Base-by-base conservation (phyloP, 2,329 filamentous ascomycete genomes). In the Pyrenochaeta sp. region DNA sequence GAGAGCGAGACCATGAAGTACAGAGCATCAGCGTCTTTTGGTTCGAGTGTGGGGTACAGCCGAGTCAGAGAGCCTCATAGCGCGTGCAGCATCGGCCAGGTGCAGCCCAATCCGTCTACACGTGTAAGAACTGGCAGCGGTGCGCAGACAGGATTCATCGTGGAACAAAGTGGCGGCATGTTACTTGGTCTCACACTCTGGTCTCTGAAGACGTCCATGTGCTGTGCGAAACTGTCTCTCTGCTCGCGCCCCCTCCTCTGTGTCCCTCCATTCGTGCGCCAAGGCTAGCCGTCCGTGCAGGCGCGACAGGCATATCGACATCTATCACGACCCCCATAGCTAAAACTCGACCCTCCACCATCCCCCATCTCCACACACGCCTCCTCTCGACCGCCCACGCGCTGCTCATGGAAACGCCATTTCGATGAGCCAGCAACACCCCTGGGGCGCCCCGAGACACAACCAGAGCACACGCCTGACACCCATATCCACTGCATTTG, bases 391-490 rank as follows among this genome's bases (percentile, higher is more conserved):
- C 66, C 67, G 64, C 67, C 61, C 58, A 58, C 64, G 71, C 72
- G 73, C 66, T 70, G 67, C 74, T 71, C 66, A 77, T 77, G 75
- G 75, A 70, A 75, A 67, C 68, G 63, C 68, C 70, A 66, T 69
- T 75, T 74, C 74, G 77, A 78, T 77, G 75, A 78, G 74, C 76
- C 79, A 83, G 78, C 81, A 83, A 78, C 81, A 81, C 75, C 78
- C 81, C 73, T 86, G 83, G 83, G 82, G 81, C 78, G 77, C 79
- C 72, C 78, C 81, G 71, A 77, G 78, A 74, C 81, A 81, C 72
- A 81, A 82, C 72, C 79, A 82, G 67, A 79, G 75, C 75, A 76
- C 80, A 73, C 83, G 84, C 71, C 82, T 84, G 71, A 81, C 85
- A 66, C 83, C 85, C 71, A 82, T 87, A 68, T 82, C 84, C 64